These are phyloP conservation scores for Danielozyma ontarioensis DNA, from an alignment of 805 yeast species.

Conservation along the genomic window DNA sequence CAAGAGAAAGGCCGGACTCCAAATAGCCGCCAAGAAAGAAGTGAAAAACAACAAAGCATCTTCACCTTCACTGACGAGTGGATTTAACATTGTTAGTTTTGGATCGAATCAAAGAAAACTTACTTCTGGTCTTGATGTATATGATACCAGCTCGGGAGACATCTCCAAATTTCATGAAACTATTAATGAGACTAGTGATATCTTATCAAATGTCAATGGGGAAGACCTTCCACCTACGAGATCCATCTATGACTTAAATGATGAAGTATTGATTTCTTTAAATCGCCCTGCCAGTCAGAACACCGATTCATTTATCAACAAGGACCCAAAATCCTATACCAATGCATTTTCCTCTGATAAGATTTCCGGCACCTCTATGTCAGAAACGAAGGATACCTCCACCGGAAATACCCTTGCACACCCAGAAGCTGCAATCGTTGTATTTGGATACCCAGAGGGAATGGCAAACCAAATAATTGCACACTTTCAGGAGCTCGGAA, in stretches of 20 bases:
- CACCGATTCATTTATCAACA: conserved; percentile 37
- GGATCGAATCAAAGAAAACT: conserved; percentile 23
- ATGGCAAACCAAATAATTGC: conserved; percentile 61
- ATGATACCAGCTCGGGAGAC: conserved; percentile 17
- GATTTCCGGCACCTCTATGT: conserved; percentile 2
- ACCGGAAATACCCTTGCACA: conserved; percentile 19
- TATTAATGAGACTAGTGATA: conserved; percentile 19
- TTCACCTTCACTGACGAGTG: conserved; percentile 7
- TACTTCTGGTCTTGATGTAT: conserved; percentile 10
- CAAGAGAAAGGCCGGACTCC: conserved; percentile 36
- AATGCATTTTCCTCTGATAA: conserved; percentile 35
- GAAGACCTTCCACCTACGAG: conserved; percentile 47
- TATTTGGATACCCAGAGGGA: conserved; percentile 85
- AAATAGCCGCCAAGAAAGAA: conserved; percentile 16
- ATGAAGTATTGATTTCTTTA: conserved; percentile 34
- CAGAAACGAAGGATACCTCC: conserved; percentile 3
- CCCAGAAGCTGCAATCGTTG: conserved; percentile 64
- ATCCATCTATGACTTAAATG: conserved; percentile 46
- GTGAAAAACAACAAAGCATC: not conserved
- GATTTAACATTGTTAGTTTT: conserved; percentile 33
- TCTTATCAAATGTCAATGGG: conserved; percentile 16
- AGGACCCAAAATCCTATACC: conserved; percentile 41
- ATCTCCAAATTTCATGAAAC: conserved; percentile 23
- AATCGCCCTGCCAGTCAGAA: conserved; percentile 30
- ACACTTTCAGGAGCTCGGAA: conserved; percentile 76